These are phyloP conservation scores for Mortierella antarctica DNA, from an alignment of 192 early-diverging fungal species.

Conservation along the genomic window DNA sequence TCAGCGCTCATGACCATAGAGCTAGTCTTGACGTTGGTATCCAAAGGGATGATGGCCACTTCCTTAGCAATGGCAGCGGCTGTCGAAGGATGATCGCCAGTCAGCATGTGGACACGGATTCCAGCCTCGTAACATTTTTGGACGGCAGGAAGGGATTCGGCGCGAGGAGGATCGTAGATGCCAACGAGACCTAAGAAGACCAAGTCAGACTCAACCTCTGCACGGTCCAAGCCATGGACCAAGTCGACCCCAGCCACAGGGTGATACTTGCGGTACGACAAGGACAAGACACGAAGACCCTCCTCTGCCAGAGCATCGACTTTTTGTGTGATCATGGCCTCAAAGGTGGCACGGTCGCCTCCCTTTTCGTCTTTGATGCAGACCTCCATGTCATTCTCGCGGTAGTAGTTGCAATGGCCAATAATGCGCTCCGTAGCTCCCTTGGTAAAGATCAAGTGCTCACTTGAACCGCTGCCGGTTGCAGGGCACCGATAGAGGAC, in stretches of 20 bases:
- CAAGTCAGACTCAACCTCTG: constrained; percentile 77
- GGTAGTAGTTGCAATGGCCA: constrained; percentile 68
- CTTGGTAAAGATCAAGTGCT: constrained; percentile 77
- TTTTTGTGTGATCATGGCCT: constrained; percentile 79
- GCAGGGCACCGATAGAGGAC: constrained; percentile 66
- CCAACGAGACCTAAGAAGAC: constrained; percentile 92
- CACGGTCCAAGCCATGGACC: constrained; percentile 54
- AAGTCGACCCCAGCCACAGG: constrained; percentile 47
- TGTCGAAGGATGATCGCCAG: constrained; percentile 91
- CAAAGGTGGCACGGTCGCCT: constrained; percentile 63
- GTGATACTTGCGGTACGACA: constrained; percentile 71
- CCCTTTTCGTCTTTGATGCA: constrained; percentile 51
- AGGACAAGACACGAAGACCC: constrained; percentile 79
- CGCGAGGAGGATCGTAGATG: constrained; percentile 93
- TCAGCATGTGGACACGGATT: constrained; percentile 95
- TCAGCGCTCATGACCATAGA: constrained; percentile 83
- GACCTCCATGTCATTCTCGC: constrained; percentile 53
- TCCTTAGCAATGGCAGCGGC: constrained; percentile 93
- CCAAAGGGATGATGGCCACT: constrained; percentile 40
- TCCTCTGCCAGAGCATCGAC: constrained; percentile 53
- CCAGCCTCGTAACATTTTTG: constrained; percentile 87
- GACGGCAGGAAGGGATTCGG: constrained; percentile 72
- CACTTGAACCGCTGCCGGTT: constrained; percentile 27
- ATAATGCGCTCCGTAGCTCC: constrained; percentile 94
- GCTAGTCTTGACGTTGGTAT: constrained; percentile 62